Evolutionary conservation across 805 yeast genomes (phyloP), one percentile per base, ranked within the genome.

Genomic region (Komagataella pseudopastoris): DNA sequence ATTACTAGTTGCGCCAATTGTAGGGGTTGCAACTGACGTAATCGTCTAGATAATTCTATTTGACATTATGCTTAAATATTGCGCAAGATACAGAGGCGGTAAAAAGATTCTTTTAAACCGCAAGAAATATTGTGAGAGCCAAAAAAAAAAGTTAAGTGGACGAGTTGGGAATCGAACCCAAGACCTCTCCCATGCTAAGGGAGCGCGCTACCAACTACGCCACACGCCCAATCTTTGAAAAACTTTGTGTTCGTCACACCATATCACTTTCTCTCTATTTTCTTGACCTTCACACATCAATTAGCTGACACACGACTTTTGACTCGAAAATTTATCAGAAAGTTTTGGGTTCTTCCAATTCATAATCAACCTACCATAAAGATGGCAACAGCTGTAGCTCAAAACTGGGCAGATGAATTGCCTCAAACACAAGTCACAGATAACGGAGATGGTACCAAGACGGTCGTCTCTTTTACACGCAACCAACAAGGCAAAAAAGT

Each of bases 391-490:
- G 39, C 39, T 4, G 39, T 30, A 30, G 88, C 88, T 22, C 69
- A 64, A 48, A 88, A 80, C 56, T 85, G 77, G 53, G 82, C 77
- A 61, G 88, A 83, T 58, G 84, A 83, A 55, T 77, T 86, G 56
- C 81, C 82, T 50, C 74, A 83, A 48, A 85, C 96, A 51, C 84
- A 82, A 64, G 76, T 88, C 60, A 85, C 81, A 51, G 77, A 77
- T 48, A 88, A 89, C 64, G 72, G 81, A 44, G 97, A 90, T 63
- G 96, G 96, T 51, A 85, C 96, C 54, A 88, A 86, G 69, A 88
- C 96, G 7, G 82, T 91, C 51, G 77, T 89, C 53, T 78, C 90
- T 46, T 90, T 75, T 72, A 77, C 85, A 63, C 70, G 79, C 56
- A 84, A 85, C 60, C 83, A 78, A 49, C 81, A 83, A 54, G 95